Percentiles rank a stretch among this genome's conserved stretches.
Evolutionary conservation across 2,329 filamentous ascomycete species (phyloP).

Genomic region (Neophaeococcomyces mojaviensis): DNA sequence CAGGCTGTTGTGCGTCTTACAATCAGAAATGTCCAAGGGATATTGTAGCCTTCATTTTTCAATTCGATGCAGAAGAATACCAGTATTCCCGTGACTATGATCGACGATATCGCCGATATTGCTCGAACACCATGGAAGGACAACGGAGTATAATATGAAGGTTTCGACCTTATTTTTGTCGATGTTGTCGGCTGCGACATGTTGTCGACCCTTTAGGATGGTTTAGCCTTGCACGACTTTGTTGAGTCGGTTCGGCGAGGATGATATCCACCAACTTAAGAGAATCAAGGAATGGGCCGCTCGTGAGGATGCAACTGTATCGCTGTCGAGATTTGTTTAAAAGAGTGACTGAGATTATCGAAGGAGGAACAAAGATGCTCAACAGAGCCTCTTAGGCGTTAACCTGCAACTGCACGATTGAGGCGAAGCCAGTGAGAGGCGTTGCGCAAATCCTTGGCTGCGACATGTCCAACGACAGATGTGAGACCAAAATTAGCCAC

Average conservation of each 20-base stretch:
- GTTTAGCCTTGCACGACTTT: neutral
- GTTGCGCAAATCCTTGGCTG: too few relatives aligned
- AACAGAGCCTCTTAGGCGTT: neutral
- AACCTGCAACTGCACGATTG: too few relatives aligned
- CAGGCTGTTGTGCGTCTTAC: constrained; percentile 31
- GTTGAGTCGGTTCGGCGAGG: too few relatives aligned
- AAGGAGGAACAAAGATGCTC: neutral
- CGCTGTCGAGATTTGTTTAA: neutral
- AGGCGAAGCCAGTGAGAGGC: too few relatives aligned
- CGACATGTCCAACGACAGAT: too few relatives aligned
- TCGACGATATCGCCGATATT: constrained; percentile 42
- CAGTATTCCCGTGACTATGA: constrained; percentile 48
- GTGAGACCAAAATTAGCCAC: too few relatives aligned
- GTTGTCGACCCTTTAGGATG: neutral
- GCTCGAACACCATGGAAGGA: constrained; percentile 35
- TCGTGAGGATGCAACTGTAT: too few relatives aligned
- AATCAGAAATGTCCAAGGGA: constrained; percentile 54
- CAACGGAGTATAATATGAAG: constrained; percentile 32
- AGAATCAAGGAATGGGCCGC: too few relatives aligned
- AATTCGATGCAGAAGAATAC: constrained; percentile 50
- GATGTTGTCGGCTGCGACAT: neutral
- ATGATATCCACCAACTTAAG: too few relatives aligned
- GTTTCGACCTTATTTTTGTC: constrained; percentile 16
- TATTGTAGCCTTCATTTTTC: constrained; percentile 41
- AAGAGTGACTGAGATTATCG: neutral